Conservation (phyloP, 2,329 filamentous ascomycete species). For the Rhynchosporium graminicola region DNA sequence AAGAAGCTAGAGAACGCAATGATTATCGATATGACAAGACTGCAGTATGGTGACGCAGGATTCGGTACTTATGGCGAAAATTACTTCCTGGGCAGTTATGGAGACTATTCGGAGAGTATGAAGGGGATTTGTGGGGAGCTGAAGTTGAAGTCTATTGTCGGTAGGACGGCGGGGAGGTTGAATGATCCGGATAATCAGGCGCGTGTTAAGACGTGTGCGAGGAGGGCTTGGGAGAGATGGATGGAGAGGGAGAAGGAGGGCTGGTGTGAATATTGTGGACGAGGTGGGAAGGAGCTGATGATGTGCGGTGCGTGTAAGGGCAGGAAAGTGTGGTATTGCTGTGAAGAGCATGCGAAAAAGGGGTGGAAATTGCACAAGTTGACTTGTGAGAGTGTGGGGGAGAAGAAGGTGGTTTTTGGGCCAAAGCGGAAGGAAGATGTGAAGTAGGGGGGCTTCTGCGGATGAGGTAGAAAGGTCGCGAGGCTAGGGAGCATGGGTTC, state of each 20-base stretch:
- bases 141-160: background rate
- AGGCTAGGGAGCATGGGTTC: too few species aligned
- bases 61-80: background rate
- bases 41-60: conserved; percentile 16
- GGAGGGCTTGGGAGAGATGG: conserved; percentile 20
- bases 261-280: conserved; percentile 24
- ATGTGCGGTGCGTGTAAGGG: conserved; percentile 8
- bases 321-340: conserved; percentile 14
- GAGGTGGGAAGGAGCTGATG: background rate
- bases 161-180: background rate
- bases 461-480: too few species aligned
- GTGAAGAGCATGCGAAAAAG: conserved; percentile 16
- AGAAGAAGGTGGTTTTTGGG: background rate
- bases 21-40: conserved; percentile 19
- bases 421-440: background rate
- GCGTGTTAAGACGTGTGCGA: conserved; percentile 16
- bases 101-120: background rate
- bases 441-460: too few species aligned
- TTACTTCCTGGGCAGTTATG: conserved; percentile 5
- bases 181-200: background rate
- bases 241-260: conserved; percentile 17
- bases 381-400: conserved; percentile 15
- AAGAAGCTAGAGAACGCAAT: background rate
- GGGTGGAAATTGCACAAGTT: conserved; percentile 20
- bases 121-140: background rate